Evolutionary conservation across 1,284 basidiomycete species (phyloP), one percentile per base, ranked within the genome.

Genomic region (Apiotrichum laibachii): DNA sequence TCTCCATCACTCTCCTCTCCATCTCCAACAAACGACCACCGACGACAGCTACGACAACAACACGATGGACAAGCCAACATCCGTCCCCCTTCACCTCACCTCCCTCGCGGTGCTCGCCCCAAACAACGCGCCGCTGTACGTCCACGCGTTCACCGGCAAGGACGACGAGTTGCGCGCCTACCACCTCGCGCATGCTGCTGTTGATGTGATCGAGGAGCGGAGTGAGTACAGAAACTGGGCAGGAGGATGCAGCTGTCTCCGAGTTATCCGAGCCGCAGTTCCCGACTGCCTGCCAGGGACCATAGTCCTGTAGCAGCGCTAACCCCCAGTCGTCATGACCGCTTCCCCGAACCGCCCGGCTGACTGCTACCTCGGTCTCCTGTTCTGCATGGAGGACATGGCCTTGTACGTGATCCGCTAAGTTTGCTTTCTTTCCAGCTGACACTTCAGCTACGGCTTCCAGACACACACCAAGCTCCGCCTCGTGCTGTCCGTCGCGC

Each of bases 311-410:
- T 42, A n/a, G n/a, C 16, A 15, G 15, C 19, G 37, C 59, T 63
- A 56, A 64, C 56, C 19, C 11, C 5, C 60, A 77, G 75, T 77
- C 65, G 69, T 75, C 34, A 74, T 75, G 72, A 73, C 71, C 37
- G 67, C 67, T 9, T 67, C 70, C 21, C 70, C 73, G 6, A 72
- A 62, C 22, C 71, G 72, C 53, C 75, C 75, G n/a, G 72, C 75
- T 1, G 76, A 77, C 49, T 67, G 66, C 18, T 77, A 74, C 50
- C 69, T 79, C n/a, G 77, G 76, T 33, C 57, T 79, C n/a, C 60
- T 79, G 34, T 77, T 76, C 60, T 77, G 73, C 56, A 77, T 79
- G 75, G 77, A 79, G 59, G 77, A 79, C 56, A 74, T 77, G 70
- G 77, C 76, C 2, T 73, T 77, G 77, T 79, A 31, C 26, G 26